Evolutionary conservation across 2,329 filamentous ascomycete genomes (phyloP).

Genomic region (Neurospora sp.): DNA sequence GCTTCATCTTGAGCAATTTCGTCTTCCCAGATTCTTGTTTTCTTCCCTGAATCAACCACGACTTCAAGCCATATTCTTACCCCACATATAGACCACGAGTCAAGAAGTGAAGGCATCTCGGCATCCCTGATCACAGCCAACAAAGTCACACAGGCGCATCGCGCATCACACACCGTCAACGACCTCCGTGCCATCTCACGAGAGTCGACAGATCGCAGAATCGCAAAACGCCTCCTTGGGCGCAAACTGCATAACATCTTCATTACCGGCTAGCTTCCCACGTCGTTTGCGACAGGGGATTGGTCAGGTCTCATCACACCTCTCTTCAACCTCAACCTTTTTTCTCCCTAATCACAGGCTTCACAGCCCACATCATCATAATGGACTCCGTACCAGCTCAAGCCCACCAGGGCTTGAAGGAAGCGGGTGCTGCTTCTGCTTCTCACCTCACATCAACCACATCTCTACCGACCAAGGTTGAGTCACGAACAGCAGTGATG

Average conservation of each 20-base stretch:
- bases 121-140: neutral
- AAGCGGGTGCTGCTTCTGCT: neutral
- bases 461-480: constrained; percentile 6
- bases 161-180: neutral
- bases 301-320: neutral
- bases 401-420: neutral
- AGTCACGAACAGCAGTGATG: constrained; percentile 32
- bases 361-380: neutral
- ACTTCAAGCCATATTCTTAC: neutral
- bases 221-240: neutral
- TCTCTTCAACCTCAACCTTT: neutral
- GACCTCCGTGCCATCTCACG: neutral
- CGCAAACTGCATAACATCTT: neutral
- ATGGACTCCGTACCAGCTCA: neutral
- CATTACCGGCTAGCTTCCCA: neutral
- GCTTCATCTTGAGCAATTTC: neutral
- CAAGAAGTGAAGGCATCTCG: neutral
- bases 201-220: neutral
- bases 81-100: neutral
- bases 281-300: neutral
- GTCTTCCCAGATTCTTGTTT: too few relatives aligned
- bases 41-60: neutral
- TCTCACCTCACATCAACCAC: constrained; percentile 1
- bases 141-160: neutral
- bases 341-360: neutral